Conservation (phyloP, 2,329 filamentous ascomycete species). For the Aspergillus novoparasiticus region DNA sequence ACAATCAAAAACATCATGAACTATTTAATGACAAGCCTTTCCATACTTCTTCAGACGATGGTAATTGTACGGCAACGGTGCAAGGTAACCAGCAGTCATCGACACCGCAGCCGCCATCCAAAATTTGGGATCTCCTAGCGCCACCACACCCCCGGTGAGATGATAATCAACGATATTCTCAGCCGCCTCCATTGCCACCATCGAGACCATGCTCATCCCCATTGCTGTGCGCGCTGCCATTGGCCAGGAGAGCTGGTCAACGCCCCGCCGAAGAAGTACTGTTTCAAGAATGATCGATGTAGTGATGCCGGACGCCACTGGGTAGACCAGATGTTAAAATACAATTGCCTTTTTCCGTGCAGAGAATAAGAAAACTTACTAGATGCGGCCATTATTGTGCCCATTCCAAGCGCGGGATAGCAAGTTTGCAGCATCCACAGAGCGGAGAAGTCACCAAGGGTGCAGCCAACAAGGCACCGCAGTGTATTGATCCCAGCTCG, state of each 20-base stretch:
- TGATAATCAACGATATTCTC: constrained; percentile 60
- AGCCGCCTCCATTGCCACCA: constrained; percentile 60
- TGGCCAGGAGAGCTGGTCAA: constrained; percentile 52
- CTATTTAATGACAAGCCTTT: constrained; percentile 34
- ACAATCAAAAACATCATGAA: no score
- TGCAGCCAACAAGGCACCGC: constrained; percentile 59
- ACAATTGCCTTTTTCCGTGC: no score
- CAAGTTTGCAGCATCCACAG: constrained; percentile 59
- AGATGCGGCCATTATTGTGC: constrained; percentile 54
- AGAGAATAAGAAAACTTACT: constrained; percentile 39
- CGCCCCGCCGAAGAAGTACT: constrained; percentile 51
- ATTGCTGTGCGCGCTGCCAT: constrained; percentile 54
- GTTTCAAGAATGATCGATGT: constrained; percentile 59
- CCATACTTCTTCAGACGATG: constrained; percentile 52
- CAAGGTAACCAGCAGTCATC: constrained; percentile 37
- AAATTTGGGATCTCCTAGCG: constrained; percentile 51
- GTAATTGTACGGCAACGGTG: constrained; percentile 60
- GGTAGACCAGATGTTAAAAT: no score
- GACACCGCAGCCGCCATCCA: constrained; percentile 52
- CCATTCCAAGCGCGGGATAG: constrained; percentile 51
- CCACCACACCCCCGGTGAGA: constrained; percentile 55
- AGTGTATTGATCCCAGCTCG: constrained; percentile 57
- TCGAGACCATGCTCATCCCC: constrained; percentile 62
- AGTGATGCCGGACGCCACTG: constrained; percentile 56
- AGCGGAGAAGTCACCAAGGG: constrained; percentile 58